A percentile compares a stretch with the other conserved stretches of the same genome.
Conservation (phyloP, 1,139 yeast genomes). For the Geotrichum australiense region DNA sequence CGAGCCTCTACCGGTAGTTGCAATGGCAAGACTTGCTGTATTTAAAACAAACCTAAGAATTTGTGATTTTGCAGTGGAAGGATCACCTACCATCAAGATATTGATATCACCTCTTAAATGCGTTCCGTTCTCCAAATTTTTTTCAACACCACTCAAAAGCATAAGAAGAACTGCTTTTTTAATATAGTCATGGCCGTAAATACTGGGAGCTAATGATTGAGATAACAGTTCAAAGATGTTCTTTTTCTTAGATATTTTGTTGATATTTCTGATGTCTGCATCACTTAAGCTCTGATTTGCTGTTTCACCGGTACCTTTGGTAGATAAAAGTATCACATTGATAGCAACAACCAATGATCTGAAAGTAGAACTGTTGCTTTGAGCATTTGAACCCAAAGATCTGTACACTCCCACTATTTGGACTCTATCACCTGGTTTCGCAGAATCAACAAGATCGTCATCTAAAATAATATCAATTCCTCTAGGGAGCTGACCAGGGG, state of each 20-base stretch:
- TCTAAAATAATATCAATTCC: constrained; percentile 86
- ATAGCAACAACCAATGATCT: constrained; percentile 77
- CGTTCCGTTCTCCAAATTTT: constrained; percentile 89
- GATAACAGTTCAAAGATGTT: constrained; percentile 74
- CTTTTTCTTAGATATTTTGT: constrained; percentile 59
- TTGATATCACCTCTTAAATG: constrained; percentile 98
- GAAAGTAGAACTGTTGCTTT: constrained; percentile 51
- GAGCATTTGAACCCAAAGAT: constrained; percentile 69
- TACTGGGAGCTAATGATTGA: constrained; percentile 89
- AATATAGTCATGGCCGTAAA: constrained; percentile 86
- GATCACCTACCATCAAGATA: constrained; percentile 96
- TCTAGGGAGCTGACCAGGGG: constrained; percentile 96
- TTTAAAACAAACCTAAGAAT: constrained; percentile 87
- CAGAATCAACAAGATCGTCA: constrained; percentile 86
- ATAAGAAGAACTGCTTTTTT: constrained; percentile 86
- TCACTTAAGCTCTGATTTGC: constrained; percentile 72
- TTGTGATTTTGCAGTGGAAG: constrained; percentile 97
- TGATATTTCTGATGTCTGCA: constrained; percentile 79
- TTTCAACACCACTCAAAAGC: constrained; percentile 92
- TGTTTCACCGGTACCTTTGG: constrained; percentile 74
- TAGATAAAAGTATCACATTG: constrained; percentile 81
- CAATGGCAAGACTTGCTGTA: constrained; percentile 92
- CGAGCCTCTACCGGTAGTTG: constrained; percentile 98
- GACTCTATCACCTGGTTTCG: constrained; percentile 95
- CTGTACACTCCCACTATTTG: constrained; percentile 93